phyloP scores from a whole-genome alignment of 371 early-diverging fungal species.

The Neoconidiobolus thromboides region DNA sequence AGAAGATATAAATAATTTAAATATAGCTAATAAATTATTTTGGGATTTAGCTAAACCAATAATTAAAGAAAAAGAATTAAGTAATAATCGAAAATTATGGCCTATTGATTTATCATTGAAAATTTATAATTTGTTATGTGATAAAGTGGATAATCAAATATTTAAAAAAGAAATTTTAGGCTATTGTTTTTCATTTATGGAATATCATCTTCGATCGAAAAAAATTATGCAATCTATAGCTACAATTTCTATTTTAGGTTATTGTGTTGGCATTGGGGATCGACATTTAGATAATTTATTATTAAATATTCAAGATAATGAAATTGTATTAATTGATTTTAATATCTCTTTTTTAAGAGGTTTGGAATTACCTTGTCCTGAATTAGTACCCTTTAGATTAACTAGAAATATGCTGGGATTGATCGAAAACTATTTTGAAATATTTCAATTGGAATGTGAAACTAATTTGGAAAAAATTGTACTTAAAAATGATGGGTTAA shows the following conservation, averaged over 20 bases:
- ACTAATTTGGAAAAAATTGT: too few species aligned
- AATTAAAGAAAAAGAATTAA: conserved; percentile 12
- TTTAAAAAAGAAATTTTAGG: too few species aligned
- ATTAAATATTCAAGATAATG: conserved; percentile 71
- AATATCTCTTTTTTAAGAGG: conserved; percentile 90
- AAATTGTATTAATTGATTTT: conserved; percentile 93
- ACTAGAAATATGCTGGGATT: conserved; percentile 84
- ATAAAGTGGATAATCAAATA: too few species aligned
- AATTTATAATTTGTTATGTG: conserved; percentile 10
- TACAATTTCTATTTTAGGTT: conserved; percentile 97
- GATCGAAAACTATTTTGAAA: too few species aligned
- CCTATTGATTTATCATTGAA: conserved; percentile 69
- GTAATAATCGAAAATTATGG: conserved; percentile 52
- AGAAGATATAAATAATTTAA: conserved; percentile 11
- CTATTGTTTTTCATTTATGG: too few species aligned
- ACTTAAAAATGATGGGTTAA: too few species aligned
- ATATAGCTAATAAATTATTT: background rate
- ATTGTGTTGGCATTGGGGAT: conserved; percentile 96
- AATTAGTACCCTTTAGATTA: conserved; percentile 93
- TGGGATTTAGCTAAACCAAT: too few species aligned
- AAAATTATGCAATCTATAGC: conserved; percentile 70
- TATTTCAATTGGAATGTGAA: too few species aligned
- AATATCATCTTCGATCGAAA: conserved; percentile 30
- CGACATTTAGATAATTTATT: conserved; percentile 97
- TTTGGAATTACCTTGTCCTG: conserved; percentile 31